Percentiles rank a stretch among this genome's conserved stretches.
Conservation (phyloP, 306 rosid genomes). For the Glycine tomentella region DNA sequence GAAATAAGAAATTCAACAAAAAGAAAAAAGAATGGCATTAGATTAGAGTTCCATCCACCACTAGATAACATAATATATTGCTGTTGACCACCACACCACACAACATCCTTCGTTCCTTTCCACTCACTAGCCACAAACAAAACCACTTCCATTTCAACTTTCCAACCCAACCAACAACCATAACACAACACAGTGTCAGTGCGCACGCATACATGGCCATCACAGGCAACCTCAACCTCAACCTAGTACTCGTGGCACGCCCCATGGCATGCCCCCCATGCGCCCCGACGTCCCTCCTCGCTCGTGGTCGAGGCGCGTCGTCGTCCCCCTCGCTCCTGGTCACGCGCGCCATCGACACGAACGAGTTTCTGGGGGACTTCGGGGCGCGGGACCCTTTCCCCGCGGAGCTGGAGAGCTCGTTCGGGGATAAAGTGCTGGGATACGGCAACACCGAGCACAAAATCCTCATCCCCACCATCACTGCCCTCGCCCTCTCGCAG, state of each 20-base stretch:
- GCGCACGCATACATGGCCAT: conserved; percentile 30
- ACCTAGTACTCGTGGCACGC: neutral
- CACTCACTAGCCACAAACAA: neutral
- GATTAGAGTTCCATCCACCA: neutral
- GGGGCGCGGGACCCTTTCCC: conserved; percentile 96
- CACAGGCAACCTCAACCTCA: conserved; percentile 18
- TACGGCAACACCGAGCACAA: conserved; percentile 68
- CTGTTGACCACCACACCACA: neutral
- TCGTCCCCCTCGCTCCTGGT: neutral
- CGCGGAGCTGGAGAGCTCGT: conserved; percentile 77
- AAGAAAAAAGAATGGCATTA: neutral
- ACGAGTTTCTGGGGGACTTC: conserved; percentile 70
- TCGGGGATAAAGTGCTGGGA: conserved; percentile 85
- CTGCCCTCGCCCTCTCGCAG: conserved; percentile 74
- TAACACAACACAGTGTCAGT: neutral
- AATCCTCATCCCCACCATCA: conserved; percentile 80
- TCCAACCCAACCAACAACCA: neutral
- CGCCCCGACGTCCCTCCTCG: neutral
- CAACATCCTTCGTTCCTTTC: neutral
- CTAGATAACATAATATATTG: neutral
- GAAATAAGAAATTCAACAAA: neutral
- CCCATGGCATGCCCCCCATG: neutral
- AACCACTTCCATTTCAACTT: neutral
- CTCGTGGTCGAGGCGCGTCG: neutral
- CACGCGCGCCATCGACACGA: conserved; percentile 31